These are phyloP conservation scores for Botrytis galanthina DNA, from an alignment of 2,329 filamentous ascomycete species.

Conservation along the genomic window DNA sequence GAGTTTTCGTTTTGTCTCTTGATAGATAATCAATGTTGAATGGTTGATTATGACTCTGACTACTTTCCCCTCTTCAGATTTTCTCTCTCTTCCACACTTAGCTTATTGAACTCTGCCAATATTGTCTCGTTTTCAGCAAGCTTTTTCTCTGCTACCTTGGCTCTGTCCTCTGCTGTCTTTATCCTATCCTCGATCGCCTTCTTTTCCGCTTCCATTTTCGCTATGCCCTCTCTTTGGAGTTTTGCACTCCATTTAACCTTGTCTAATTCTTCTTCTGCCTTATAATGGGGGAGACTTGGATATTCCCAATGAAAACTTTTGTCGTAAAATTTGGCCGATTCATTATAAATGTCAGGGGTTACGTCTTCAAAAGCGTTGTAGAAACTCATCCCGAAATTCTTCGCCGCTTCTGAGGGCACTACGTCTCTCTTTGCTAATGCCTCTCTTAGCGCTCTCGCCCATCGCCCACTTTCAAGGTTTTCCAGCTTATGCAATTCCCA, in stretches of 20 bases:
- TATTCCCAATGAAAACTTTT: not conserved
- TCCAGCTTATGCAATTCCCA: not conserved
- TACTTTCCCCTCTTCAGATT: not conserved
- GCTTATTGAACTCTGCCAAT: not conserved
- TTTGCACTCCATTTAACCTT: rapidly evolving
- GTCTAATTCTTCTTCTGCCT: not conserved
- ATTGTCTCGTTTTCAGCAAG: not conserved
- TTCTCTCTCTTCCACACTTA: not conserved
- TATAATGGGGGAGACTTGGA: not conserved
- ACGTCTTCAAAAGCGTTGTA: rapidly evolving
- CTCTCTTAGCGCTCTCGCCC: rapidly evolving
- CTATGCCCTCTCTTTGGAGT: not conserved
- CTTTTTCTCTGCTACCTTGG: not conserved
- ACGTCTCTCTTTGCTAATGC: not conserved
- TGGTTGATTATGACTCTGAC: not conserved
- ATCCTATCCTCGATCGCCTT: not conserved
- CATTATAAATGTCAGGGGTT: rapidly evolving
- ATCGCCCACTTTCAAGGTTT: rapidly evolving
- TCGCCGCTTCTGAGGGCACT: not conserved
- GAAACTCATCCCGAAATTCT: rapidly evolving
- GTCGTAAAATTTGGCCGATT: too few relatives aligned
- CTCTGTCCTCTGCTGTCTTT: not conserved
- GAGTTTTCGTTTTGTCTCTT: not conserved
- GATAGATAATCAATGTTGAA: not conserved
- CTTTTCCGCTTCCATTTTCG: not conserved